Percentiles rank a stretch among this genome's conserved stretches.
These are phyloP conservation scores for Sordariomycetes sp. DNA, from an alignment of 2,329 filamentous ascomycete species.

Conservation along the genomic window DNA sequence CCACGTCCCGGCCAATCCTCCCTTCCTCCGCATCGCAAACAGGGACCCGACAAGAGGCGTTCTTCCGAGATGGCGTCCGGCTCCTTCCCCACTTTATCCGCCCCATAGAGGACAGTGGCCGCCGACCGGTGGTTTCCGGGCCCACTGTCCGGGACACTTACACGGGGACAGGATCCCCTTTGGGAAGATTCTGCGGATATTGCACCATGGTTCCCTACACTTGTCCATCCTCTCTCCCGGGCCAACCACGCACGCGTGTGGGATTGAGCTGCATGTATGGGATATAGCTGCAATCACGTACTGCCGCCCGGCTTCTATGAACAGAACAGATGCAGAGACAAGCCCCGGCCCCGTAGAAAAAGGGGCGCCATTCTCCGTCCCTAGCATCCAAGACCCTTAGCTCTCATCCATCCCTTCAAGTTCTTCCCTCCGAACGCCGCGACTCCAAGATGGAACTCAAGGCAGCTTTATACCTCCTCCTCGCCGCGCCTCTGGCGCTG, in stretches of 20 bases:
- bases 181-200: neutral
- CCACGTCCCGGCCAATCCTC: neutral
- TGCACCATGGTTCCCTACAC: neutral
- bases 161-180: neutral
- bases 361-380: neutral
- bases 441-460: constrained; percentile 2
- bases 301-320: neutral
- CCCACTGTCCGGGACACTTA: neutral
- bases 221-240: neutral
- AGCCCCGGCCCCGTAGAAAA: neutral
- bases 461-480: neutral
- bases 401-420: neutral
- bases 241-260: neutral
- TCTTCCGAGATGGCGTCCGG: neutral
- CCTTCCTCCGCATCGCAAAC: neutral
- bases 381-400: neutral
- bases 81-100: constrained; percentile 3
- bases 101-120: neutral
- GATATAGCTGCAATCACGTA: neutral
- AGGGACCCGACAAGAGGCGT: no score
- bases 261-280: no score
- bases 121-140: neutral
- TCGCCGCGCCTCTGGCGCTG: constrained; percentile 6
- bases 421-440: neutral
- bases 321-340: neutral